Evolutionary conservation across 228 moss, liverwort and hornwort genomes (phyloP).

Genomic region (Sphagnum magellanicum): DNA sequence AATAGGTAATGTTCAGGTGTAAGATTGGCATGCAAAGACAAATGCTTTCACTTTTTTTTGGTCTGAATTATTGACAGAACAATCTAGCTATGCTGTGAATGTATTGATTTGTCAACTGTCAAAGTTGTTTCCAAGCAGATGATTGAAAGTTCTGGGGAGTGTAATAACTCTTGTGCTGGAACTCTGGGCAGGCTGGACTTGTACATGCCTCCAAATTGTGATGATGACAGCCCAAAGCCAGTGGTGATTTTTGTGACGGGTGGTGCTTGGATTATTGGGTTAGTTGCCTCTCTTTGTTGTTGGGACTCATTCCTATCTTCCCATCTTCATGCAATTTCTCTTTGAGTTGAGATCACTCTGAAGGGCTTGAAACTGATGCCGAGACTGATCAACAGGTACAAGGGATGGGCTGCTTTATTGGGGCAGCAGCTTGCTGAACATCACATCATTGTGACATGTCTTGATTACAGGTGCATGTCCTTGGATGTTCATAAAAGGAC

Average conservation of each 20-base stretch:
- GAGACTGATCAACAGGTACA: slow-evolving; percentile 46
- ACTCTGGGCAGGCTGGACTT: slow-evolving; percentile 68
- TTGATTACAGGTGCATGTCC: slow-evolving; percentile 68
- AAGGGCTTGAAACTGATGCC: background rate
- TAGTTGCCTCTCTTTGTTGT: background rate
- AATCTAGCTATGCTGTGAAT: no score
- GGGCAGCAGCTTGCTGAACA: slow-evolving; percentile 67
- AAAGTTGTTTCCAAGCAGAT: no score
- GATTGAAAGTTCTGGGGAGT: no score
- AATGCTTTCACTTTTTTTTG: no score
- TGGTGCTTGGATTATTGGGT: slow-evolving; percentile 98
- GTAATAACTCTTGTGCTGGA: no score
- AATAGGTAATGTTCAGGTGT: slow-evolving; percentile 42
- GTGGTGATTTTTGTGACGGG: slow-evolving; percentile 83
- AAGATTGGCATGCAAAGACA: no score
- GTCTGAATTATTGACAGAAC: no score
- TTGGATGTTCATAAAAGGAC: no score
- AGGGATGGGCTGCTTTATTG: slow-evolving; percentile 90
- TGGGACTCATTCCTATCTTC: no score
- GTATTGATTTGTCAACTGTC: no score
- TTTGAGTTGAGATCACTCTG: no score
- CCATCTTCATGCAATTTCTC: no score
- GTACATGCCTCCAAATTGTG: slow-evolving; percentile 56
- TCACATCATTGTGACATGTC: slow-evolving; percentile 75
- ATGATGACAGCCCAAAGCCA: slow-evolving; percentile 45